These are phyloP conservation scores for Hygrocybe punicea DNA, from an alignment of 768 basidiomycete species.

Conservation along the genomic window DNA sequence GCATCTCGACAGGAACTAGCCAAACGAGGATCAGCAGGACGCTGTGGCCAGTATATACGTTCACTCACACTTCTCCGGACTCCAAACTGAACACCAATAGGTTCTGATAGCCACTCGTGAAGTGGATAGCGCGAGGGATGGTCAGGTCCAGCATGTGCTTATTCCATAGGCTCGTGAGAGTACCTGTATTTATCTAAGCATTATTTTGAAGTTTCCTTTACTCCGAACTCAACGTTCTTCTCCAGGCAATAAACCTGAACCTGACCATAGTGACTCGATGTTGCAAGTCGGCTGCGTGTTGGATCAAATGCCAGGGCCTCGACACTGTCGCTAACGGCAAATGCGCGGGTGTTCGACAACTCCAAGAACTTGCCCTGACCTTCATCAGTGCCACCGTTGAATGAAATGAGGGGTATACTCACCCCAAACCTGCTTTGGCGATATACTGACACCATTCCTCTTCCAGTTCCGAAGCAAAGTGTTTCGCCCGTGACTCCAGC, in stretches of 20 bases:
- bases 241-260: neutral
- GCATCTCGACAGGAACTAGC: neutral
- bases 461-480: neutral
- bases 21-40: neutral
- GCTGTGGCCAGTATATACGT: neutral
- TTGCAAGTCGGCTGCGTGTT: neutral
- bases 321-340: neutral
- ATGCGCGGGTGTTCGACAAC: neutral
- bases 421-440: neutral
- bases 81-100: neutral
- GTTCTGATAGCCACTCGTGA: neutral
- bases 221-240: constrained; percentile 1
- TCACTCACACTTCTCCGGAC: neutral
- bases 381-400: neutral
- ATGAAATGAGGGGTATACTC: neutral
- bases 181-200: neutral
- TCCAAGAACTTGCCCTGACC: neutral
- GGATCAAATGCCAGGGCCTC: neutral
- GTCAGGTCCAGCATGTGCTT: neutral
- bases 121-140: constrained; percentile 1
- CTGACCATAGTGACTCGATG: neutral
- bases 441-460: neutral
- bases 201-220: neutral
- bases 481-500: neutral
- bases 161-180: neutral